phyloP scores from a whole-genome alignment of 2,329 filamentous ascomycete species.

The Scedosporium aurantiacum region DNA sequence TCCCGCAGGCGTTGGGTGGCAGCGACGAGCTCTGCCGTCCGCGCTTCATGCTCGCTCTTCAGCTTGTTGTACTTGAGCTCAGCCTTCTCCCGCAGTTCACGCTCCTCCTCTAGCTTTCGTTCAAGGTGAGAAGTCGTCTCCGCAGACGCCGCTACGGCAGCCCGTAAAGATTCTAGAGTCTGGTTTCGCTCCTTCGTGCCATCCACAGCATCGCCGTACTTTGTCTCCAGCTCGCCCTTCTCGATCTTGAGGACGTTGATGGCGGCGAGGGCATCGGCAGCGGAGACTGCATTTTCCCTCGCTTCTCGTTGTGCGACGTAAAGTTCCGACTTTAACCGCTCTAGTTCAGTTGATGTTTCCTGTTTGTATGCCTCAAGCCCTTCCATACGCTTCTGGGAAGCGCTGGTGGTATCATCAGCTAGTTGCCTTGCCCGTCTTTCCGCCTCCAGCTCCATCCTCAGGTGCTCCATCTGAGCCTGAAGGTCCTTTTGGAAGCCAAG shows the following conservation, averaged over 20 bases:
- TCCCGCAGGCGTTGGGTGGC: slow-evolving; percentile 66
- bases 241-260: slow-evolving; percentile 73
- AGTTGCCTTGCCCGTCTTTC: slow-evolving; percentile 73
- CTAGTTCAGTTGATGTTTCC: slow-evolving; percentile 71
- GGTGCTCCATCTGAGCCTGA: slow-evolving; percentile 60
- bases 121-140: slow-evolving; percentile 70
- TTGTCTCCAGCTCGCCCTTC: slow-evolving; percentile 63
- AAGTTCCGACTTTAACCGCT: slow-evolving; percentile 74
- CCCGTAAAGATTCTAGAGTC: slow-evolving; percentile 63
- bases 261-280: slow-evolving; percentile 64
- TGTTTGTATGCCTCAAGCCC: slow-evolving; percentile 80
- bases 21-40: slow-evolving; percentile 64
- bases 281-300: slow-evolving; percentile 69
- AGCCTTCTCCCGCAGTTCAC: slow-evolving; percentile 58
- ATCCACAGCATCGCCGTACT: slow-evolving; percentile 55
- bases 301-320: slow-evolving; percentile 68
- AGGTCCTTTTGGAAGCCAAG: slow-evolving; percentile 71
- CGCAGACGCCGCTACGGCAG: slow-evolving; percentile 67
- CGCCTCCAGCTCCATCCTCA: slow-evolving; percentile 61
- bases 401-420: slow-evolving; percentile 77
- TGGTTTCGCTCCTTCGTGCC: slow-evolving; percentile 58
- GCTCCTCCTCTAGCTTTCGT: slow-evolving; percentile 73
- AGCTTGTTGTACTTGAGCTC: slow-evolving; percentile 69
- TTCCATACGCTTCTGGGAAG: slow-evolving; percentile 69
- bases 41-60: slow-evolving; percentile 71